These are phyloP conservation scores for Xanthoparmelia taractica DNA, from an alignment of 495 filamentous ascomycete genomes.

Conservation along the genomic window DNA sequence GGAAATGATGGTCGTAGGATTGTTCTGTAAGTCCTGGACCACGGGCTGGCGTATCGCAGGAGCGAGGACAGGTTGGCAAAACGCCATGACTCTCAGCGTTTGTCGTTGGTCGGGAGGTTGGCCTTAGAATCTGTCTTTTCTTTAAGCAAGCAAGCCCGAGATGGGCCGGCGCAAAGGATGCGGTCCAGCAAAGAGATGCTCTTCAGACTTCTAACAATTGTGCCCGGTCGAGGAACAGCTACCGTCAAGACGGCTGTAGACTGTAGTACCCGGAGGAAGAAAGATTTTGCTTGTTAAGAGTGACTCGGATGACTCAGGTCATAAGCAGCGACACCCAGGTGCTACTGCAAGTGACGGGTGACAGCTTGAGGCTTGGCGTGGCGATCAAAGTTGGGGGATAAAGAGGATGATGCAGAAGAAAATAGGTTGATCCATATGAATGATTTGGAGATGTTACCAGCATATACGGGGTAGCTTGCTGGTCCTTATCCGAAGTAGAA, in stretches of 20 bases:
- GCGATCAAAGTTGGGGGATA: neutral
- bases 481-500: too few species aligned
- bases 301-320: neutral
- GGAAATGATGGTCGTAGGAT: conserved; percentile 33
- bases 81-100: conserved; percentile 55
- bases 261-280: neutral
- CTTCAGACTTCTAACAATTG: neutral
- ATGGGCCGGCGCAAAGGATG: neutral
- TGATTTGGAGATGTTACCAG: too few species aligned
- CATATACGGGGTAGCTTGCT: too few species aligned
- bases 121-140: neutral
- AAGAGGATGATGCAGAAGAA: neutral
- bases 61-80: conserved; percentile 65
- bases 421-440: too few species aligned
- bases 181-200: neutral
- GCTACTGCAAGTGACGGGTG: neutral
- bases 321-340: neutral
- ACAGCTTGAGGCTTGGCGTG: neutral
- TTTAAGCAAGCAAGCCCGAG: neutral
- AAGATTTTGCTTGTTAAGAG: neutral
- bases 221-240: too few species aligned
- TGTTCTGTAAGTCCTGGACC: conserved; percentile 42
- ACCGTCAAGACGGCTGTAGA: too few species aligned
- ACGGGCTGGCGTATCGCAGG: conserved; percentile 51
- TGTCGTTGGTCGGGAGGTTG: neutral